A percentile compares a stretch with the other conserved stretches of the same genome.
phyloP scores from a whole-genome alignment of 306 rosid genomes.

The Cucurbita maxima region DNA sequence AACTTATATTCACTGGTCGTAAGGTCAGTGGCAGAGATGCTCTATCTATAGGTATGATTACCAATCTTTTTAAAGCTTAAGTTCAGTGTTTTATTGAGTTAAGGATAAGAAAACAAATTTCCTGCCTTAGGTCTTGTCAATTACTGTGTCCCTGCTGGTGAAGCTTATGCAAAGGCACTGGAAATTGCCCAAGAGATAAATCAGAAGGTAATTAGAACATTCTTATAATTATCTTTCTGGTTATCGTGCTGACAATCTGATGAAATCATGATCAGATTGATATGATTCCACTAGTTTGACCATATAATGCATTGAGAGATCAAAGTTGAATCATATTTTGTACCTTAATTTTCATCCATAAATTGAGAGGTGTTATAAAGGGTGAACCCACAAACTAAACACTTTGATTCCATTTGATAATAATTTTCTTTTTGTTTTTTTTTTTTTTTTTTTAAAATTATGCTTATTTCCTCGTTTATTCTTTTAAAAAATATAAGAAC shows the following conservation, averaged over 20 bases:
- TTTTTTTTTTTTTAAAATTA: too few relatives aligned
- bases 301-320: not conserved
- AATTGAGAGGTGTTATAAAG: not conserved
- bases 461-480: too few relatives aligned
- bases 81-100: not conserved
- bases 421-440: too few relatives aligned
- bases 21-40: conserved; percentile 61
- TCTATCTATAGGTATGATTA: conserved; percentile 48
- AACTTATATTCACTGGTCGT: conserved; percentile 70
- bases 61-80: not conserved
- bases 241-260: not conserved
- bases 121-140: conserved; percentile 59
- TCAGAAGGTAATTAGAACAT: conserved; percentile 42
- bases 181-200: conserved; percentile 59
- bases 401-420: not conserved
- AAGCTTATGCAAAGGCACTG: conserved; percentile 66
- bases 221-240: not conserved
- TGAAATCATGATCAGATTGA: not conserved
- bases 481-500: too few relatives aligned
- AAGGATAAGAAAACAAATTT: conserved; percentile 3
- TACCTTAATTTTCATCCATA: not conserved
- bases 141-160: conserved; percentile 68
- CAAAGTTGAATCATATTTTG: not conserved
- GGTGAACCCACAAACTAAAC: not conserved
- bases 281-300: not conserved